A percentile compares a stretch with the other conserved stretches of the same genome.
Evolutionary conservation across 2,329 filamentous ascomycete species (phyloP).

Genomic region (Fusarium tuaranense): DNA sequence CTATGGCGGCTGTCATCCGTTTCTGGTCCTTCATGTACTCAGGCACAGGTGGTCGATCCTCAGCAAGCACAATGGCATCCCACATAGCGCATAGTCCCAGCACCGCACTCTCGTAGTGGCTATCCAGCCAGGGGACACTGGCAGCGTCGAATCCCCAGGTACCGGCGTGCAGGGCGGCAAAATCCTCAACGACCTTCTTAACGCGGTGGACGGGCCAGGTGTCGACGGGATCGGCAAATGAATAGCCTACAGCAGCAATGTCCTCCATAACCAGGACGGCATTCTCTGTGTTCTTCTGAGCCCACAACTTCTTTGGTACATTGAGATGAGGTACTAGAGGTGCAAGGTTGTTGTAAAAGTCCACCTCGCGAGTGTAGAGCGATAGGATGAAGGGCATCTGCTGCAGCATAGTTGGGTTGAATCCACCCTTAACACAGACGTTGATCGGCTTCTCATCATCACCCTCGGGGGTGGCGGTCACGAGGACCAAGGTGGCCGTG

Average conservation of each 20-base stretch:
- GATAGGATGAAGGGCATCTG: slow-evolving; percentile 18
- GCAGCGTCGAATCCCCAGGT: slow-evolving; percentile 16
- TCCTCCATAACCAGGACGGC: slow-evolving; percentile 22
- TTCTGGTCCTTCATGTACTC: neutral
- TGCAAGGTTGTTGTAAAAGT: slow-evolving; percentile 21
- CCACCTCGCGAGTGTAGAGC: slow-evolving; percentile 17
- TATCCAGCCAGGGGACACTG: slow-evolving; percentile 14
- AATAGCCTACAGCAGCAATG: slow-evolving; percentile 6
- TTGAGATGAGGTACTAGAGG: slow-evolving; percentile 24
- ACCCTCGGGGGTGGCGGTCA: slow-evolving; percentile 5
- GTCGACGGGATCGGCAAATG: slow-evolving; percentile 16
- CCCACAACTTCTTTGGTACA: slow-evolving; percentile 14
- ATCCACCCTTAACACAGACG: slow-evolving; percentile 22
- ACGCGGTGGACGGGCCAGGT: slow-evolving; percentile 23
- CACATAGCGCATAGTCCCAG: slow-evolving; percentile 6
- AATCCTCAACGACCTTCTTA: slow-evolving; percentile 17
- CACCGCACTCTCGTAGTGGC: slow-evolving; percentile 15
- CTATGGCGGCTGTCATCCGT: neutral
- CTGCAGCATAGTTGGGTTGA: slow-evolving; percentile 17
- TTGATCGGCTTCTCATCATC: neutral
- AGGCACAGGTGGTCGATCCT: neutral
- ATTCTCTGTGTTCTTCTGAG: slow-evolving; percentile 16
- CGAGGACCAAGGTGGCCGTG: slow-evolving; percentile 12
- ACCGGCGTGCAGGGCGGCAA: slow-evolving; percentile 16
- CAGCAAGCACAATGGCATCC: neutral